Evolutionary conservation across 2,329 filamentous ascomycete species (phyloP), one percentile per base, ranked within the genome.

Genomic region (Aspergillus oerlinghausenensis): DNA sequence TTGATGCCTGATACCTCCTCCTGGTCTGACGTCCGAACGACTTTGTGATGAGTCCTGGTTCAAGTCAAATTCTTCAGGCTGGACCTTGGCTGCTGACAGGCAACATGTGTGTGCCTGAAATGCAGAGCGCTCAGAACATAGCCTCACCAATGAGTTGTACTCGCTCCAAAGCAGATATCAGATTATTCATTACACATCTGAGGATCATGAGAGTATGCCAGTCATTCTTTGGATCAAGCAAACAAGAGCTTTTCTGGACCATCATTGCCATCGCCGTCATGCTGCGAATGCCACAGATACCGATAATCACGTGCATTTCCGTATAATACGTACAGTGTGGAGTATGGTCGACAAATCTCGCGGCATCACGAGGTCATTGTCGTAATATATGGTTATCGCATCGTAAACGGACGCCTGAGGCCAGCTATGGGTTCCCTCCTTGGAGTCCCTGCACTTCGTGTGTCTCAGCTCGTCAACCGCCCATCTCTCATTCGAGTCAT

Each of bases 391-490:
- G 11, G 10, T 25, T 25, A n/a, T 40, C 23, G 26, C 23, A 26
- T 17, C 21, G 49, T 51, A 51, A 51, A 28, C 8, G 19, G n/a
- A n/a, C n/a, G 14, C 28, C n/a, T 50, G 28, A 50, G 49, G 28
- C 49, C 28, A 23, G 42, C 17, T 42, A 32, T 23, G 23, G 35
- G 21, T n/a, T 45, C 26, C n/a, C 29, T 43, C 43, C 9, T 10
- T 29, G 10, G 28, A 4, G 9, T 29, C 28, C 54, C 25, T 40
- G 47, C 38, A 23, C 50, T 21, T 48, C 45, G n/a, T 8, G 38
- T 49, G 38, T 48, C 38, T 51, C 53, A 50, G 35, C 53, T 52
- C 47, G 51, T 47, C 55, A 26, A 49, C 53, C 35, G 51, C 42
- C 54, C 29, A 51, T 54, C 50, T 25, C 11, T 49, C 21, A 23